Evolutionary conservation across 768 basidiomycete species (phyloP).

Genomic region (Rhizopogon vesiculosus): DNA sequence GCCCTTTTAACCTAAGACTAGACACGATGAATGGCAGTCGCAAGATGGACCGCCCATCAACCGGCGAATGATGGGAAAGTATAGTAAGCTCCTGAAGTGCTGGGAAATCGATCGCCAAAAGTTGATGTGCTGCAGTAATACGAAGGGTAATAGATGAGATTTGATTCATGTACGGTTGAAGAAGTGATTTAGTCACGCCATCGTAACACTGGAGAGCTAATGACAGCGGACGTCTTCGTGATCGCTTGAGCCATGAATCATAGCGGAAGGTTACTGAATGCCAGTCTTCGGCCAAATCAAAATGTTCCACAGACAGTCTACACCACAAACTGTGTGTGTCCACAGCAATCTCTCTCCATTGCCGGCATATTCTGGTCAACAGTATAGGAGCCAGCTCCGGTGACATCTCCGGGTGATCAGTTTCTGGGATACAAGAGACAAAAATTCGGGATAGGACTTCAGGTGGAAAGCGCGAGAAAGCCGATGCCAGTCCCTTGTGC

Average conservation of each 20-base stretch:
- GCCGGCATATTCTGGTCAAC: neutral
- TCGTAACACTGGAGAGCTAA: too few relatives aligned
- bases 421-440: conserved; percentile 22
- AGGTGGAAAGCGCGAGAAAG: conserved; percentile 35
- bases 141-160: neutral
- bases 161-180: neutral
- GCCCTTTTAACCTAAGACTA: too few relatives aligned
- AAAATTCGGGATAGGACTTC: conserved; percentile 48
- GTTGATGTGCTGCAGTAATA: neutral
- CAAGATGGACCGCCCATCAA: neutral
- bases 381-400: too few relatives aligned
- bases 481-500: conserved; percentile 18
- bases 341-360: neutral
- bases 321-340: neutral
- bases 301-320: neutral
- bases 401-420: too few relatives aligned
- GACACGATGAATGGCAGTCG: neutral
- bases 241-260: neutral
- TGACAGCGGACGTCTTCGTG: neutral
- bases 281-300: neutral
- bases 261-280: neutral
- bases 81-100: neutral
- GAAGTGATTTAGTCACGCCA: neutral
- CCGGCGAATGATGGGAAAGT: too few relatives aligned
- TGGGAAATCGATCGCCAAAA: neutral